Evolutionary conservation across 441 rosid genomes (phyloP), one percentile per base, ranked within the genome.

Genomic region (Sinapis alba): DNA sequence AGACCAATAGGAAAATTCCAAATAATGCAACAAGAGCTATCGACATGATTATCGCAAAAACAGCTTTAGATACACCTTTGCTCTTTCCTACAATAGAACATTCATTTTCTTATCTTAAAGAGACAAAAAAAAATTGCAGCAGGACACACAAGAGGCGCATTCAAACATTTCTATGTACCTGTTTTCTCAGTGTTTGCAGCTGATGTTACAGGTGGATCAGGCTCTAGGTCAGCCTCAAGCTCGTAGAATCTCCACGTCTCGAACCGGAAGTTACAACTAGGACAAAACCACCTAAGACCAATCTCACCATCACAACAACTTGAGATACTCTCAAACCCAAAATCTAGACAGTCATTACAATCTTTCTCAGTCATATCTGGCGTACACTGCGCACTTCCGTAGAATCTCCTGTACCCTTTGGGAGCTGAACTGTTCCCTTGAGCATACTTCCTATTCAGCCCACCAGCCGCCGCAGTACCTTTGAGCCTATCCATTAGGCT

Each of bases 221-320:
- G 53, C 65, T 79, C 68, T 13, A 59, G 58, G 41, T 65, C 75
- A 16, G 66, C 26, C 0, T 62, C 67, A 36, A 60, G 24, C 30
- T 76, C 79, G 43, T 76, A 83, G 63, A 84, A 84, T 1, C 32
- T 50, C 4, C 16, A 1, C 2, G 7, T 69, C 75, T 86, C 87
- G 34, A 59, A 83, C 47, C 88, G 65, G 10, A 83, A 34, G 63
- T 23, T 79, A 66, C 90, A 86, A 67, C 89, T 85, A n/a, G 85
- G 85, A n/a, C 23, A 18, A 60, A 75, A 3, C 54, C 83, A 75
- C 58, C 86, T 77, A 15, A 77, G 81, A 18, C 86, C 90, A 19
- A 4, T 8, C 68, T 24, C 23, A 24, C 58, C 57, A 59, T 43
- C 6, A 68, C 85, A 84, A 18, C 82, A 80, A 0, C 0, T 0